phyloP scores from a whole-genome alignment of 2,329 filamentous ascomycete genomes.

The Ophiosphaerella herpotricha region DNA sequence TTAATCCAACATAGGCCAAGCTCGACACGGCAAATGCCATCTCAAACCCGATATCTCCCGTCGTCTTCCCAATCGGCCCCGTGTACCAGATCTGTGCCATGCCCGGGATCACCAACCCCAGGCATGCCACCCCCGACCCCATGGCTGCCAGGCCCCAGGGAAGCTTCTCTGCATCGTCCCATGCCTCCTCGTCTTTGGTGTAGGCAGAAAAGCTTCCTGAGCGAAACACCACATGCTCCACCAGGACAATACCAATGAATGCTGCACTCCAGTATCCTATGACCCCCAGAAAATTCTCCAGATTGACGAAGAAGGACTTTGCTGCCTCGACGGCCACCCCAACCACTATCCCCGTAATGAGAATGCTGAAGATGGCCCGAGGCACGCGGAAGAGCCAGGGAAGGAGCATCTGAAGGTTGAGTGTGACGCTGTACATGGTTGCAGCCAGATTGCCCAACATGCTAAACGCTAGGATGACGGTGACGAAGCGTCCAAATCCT shows the following conservation, averaged over 20 bases:
- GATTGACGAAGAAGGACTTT: slow-evolving; percentile 60
- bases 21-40: slow-evolving; percentile 59
- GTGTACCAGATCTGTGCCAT: slow-evolving; percentile 67
- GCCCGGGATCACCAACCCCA: slow-evolving; percentile 60
- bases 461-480: slow-evolving; percentile 59
- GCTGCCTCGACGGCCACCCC: slow-evolving; percentile 62
- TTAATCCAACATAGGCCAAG: slow-evolving; percentile 52
- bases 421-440: slow-evolving; percentile 65
- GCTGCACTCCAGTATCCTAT: slow-evolving; percentile 45
- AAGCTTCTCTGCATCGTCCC: slow-evolving; percentile 47
- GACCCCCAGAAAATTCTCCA: slow-evolving; percentile 48
- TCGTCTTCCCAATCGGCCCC: slow-evolving; percentile 63
- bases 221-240: slow-evolving; percentile 49
- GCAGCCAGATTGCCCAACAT: slow-evolving; percentile 64
- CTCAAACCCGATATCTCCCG: slow-evolving; percentile 70
- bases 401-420: slow-evolving; percentile 67
- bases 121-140: slow-evolving; percentile 44
- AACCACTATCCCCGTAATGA: slow-evolving; percentile 64
- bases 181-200: slow-evolving; percentile 46
- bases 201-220: slow-evolving; percentile 34
- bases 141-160: slow-evolving; percentile 50
- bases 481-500: slow-evolving; percentile 66
- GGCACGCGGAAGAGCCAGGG: slow-evolving; percentile 62
- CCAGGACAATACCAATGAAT: slow-evolving; percentile 37
- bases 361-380: slow-evolving; percentile 61